Evolutionary conservation across 768 basidiomycete genomes (phyloP).

Genomic region (Pleurotus salmoneostramineus): DNA sequence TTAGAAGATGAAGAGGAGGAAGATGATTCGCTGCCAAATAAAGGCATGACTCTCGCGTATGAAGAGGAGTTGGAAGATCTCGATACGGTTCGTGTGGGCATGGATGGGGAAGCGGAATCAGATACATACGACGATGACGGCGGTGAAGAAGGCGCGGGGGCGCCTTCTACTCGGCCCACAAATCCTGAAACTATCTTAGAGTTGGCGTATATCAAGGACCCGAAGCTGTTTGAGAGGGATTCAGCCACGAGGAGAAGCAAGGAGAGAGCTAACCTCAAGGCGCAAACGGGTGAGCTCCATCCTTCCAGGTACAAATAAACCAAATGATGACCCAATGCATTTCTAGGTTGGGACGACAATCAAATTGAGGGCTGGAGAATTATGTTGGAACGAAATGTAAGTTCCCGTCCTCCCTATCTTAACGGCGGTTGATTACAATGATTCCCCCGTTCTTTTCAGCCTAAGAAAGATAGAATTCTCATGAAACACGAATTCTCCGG

Average conservation of each 20-base stretch:
- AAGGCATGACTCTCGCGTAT: constrained; percentile 26
- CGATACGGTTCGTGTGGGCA: constrained; percentile 40
- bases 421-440: neutral
- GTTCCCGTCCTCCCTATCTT: constrained; percentile 20
- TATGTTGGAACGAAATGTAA: constrained; percentile 85
- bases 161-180: constrained; percentile 19
- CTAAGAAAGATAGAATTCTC: constrained; percentile 69
- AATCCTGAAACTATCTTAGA: constrained; percentile 67
- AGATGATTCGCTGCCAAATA: constrained; percentile 16
- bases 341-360: constrained; percentile 68
- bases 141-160: constrained; percentile 29
- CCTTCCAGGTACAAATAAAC: neutral
- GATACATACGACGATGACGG: constrained; percentile 28
- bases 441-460: constrained; percentile 30
- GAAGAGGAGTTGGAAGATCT: constrained; percentile 44
- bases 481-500: constrained; percentile 76
- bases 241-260: constrained; percentile 67
- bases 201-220: constrained; percentile 70
- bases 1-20: constrained; percentile 67
- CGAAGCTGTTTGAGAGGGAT: constrained; percentile 75
- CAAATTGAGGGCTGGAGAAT: constrained; percentile 92
- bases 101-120: constrained; percentile 57
- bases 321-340: neutral
- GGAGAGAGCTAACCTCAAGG: constrained; percentile 58
- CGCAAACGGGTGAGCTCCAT: constrained; percentile 53